Base-by-base conservation (phyloP, 257 asterid species). In the Catharanthus roseus region DNA sequence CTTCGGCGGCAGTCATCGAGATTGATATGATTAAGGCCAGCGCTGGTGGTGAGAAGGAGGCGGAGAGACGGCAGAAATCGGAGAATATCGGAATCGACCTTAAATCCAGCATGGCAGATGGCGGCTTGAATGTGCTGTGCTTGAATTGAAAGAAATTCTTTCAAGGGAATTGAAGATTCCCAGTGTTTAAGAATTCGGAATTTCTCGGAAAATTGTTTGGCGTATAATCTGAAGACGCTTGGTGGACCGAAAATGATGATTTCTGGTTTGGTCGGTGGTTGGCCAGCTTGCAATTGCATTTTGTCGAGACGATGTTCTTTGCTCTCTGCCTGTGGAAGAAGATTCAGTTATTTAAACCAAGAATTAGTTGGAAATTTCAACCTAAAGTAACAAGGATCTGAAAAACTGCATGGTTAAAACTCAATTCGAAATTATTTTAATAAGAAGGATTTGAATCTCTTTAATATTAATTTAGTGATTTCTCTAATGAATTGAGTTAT, bases 11-110 rank as follows among this genome's bases (percentile, higher is more conserved):
- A 90, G 84, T 86, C 92, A 2, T 13, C 23, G 3, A 90, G 81
- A 67, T 92, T 96, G 9, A 92, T 80, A 73, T 86, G 86, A 77
- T 92, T 28, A 39, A 85, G 24, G 55, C 98, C 98, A 56, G 89
- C 85, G 80, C 92, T 88, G 71, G 84, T 56, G 68, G 89, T 74
- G 68, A 84, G 73, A 3, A 92, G 55, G 16, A 88, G 60, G 29
- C 85, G 76, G 19, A 90, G 87, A 1, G 87, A 78, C 10, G 96
- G 98, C 28, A 92, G 75, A 11, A 16, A 68, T 38, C n/a, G 0
- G 69, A 90, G 84, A 12, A 86, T 16, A 13, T 77, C 67, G 76
- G 92, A 75, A 36, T 87, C 16, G 36, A 92, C 26, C n/a, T 70
- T 13, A 68, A 51, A 31, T 1, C 0, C n/a, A 6, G 62, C 79